Percentiles rank a stretch among this genome's conserved stretches.
Conservation (phyloP, 768 basidiomycete genomes). For the Chalciporus sphaerocephalus region DNA sequence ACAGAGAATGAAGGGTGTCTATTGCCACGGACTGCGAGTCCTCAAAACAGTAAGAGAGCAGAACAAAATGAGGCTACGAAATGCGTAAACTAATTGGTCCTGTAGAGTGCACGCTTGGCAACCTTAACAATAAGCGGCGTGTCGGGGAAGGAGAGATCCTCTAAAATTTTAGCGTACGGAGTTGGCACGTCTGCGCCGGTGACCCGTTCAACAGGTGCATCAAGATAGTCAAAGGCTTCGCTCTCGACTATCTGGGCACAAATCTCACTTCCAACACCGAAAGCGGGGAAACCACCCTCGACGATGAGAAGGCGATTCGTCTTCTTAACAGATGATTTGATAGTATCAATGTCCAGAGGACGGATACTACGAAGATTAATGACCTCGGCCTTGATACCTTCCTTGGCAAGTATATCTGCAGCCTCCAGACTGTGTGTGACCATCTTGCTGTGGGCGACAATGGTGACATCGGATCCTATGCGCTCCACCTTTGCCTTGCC, state of each 20-base stretch:
- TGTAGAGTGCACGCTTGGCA: constrained; percentile 88
- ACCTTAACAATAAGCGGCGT: constrained; percentile 89
- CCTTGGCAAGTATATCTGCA: constrained; percentile 88
- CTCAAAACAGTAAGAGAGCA: constrained; percentile 12
- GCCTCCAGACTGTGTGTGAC: constrained; percentile 93
- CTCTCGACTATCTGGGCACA: constrained; percentile 97
- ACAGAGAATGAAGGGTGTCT: constrained; percentile 14
- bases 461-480: constrained; percentile 86
- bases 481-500: constrained; percentile 97
- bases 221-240: constrained; percentile 97
- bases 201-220: constrained; percentile 95
- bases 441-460: constrained; percentile 98
- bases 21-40: constrained; percentile 17
- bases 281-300: constrained; percentile 97
- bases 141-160: constrained; percentile 91
- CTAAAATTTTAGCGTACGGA: constrained; percentile 92
- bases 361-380: constrained; percentile 96
- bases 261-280: constrained; percentile 98
- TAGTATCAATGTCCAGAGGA: constrained; percentile 96
- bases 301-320: constrained; percentile 93
- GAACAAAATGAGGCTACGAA: constrained; percentile 10
- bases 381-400: constrained; percentile 96
- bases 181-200: constrained; percentile 98
- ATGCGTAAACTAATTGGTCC: constrained; percentile 59
- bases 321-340: constrained; percentile 97